Evolutionary conservation across 805 yeast species (phyloP).

Genomic region (Grigorovia yakushimaensis): DNA sequence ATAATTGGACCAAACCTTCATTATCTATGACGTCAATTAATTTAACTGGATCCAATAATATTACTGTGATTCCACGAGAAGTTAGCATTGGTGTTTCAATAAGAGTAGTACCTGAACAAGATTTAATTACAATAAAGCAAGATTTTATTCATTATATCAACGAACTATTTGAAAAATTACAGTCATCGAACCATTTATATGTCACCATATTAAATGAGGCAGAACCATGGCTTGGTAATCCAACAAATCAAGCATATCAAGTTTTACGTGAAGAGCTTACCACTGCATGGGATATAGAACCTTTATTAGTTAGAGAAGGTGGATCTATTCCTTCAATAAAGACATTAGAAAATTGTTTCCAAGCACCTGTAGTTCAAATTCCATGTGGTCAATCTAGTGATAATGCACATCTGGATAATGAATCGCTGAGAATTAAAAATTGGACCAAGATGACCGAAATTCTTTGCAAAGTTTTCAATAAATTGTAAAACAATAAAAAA

Average conservation of each 20-base stretch:
- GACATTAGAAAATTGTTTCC: constrained; percentile 68
- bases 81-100: constrained; percentile 73
- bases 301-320: constrained; percentile 86
- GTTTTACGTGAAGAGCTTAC: constrained; percentile 52
- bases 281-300: constrained; percentile 70
- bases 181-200: constrained; percentile 52
- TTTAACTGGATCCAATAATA: constrained; percentile 84
- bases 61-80: constrained; percentile 78
- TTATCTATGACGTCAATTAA: constrained; percentile 74
- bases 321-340: constrained; percentile 92
- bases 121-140: constrained; percentile 45
- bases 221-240: constrained; percentile 94
- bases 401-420: constrained; percentile 87
- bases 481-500: constrained; percentile 19
- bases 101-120: constrained; percentile 85
- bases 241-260: constrained; percentile 61
- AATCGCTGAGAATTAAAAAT: constrained; percentile 69
- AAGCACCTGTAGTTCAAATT: constrained; percentile 87
- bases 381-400: constrained; percentile 96
- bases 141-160: constrained; percentile 40
- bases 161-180: constrained; percentile 38
- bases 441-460: constrained; percentile 65
- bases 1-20: constrained; percentile 86
- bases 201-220: constrained; percentile 71
- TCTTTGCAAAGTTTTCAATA: constrained; percentile 42